Conservation (phyloP, 495 filamentous ascomycete genomes). For the Penicillium dipodomyicola region DNA sequence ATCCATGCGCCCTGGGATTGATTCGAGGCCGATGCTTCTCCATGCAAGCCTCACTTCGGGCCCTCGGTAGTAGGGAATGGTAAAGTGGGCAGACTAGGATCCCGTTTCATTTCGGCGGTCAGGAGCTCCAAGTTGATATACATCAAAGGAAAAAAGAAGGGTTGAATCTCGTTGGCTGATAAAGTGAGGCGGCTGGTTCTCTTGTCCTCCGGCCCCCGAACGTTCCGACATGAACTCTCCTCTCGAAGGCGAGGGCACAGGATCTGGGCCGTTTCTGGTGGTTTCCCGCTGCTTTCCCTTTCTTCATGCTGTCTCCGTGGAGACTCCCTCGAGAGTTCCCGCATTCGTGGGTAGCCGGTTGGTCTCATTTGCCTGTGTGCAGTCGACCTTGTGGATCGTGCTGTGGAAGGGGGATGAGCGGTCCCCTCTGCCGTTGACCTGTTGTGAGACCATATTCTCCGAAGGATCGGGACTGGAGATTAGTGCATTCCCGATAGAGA, state of each 20-base stretch:
- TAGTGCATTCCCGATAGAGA: conserved; percentile 10
- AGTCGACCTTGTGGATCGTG: conserved; percentile 14
- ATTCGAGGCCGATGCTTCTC: conserved; percentile 15
- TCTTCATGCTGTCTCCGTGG: background rate
- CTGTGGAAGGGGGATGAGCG: conserved; percentile 4
- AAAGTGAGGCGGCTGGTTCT: conserved; percentile 42
- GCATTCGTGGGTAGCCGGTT: conserved; percentile 6
- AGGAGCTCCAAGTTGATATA: conserved; percentile 9
- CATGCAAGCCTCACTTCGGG: conserved; percentile 29
- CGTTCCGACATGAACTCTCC: conserved; percentile 23
- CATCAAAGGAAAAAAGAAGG: conserved; percentile 23
- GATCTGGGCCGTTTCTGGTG: conserved; percentile 3
- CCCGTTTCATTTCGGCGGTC: background rate
- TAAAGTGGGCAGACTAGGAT: background rate
- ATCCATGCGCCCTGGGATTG: conserved; percentile 1
- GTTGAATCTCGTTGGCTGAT: conserved; percentile 37
- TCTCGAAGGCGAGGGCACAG: conserved; percentile 8
- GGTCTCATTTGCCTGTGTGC: conserved; percentile 12
- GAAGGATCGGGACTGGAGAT: conserved; percentile 5
- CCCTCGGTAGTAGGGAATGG: background rate
- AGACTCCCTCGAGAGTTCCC: conserved; percentile 1
- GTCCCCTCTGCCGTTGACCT: conserved; percentile 8
- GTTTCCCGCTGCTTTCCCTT: background rate
- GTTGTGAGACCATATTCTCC: conserved; percentile 19
- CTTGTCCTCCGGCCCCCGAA: conserved; percentile 16